Evolutionary conservation across 1,284 basidiomycete species (phyloP).

Genomic region (Ceratobasidium sp.): DNA sequence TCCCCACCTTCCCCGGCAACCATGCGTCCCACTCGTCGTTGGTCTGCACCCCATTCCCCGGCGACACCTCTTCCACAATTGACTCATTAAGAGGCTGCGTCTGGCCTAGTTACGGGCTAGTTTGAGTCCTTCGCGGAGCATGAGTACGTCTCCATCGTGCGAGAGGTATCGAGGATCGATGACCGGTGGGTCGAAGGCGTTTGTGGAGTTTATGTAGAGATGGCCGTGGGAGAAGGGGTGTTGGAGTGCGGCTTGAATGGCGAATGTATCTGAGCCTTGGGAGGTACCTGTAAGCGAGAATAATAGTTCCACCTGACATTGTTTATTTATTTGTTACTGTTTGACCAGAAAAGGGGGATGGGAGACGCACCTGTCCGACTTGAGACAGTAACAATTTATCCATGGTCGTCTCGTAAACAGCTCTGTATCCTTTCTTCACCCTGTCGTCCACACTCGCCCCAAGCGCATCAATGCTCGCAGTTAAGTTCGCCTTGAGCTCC

Average conservation of each 20-base stretch:
- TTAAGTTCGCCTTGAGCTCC: slow-evolving; percentile 56
- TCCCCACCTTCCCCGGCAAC: slow-evolving; percentile 54
- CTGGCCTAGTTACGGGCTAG: slow-evolving; percentile 64
- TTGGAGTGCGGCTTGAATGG: slow-evolving; percentile 76
- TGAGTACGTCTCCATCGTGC: slow-evolving; percentile 67
- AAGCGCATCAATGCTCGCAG: slow-evolving; percentile 48
- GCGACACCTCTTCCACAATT: slow-evolving; percentile 59
- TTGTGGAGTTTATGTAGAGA: slow-evolving; percentile 65
- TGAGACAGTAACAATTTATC: slow-evolving; percentile 70
- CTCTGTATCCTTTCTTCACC: slow-evolving; percentile 50
- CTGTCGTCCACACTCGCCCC: slow-evolving; percentile 4
- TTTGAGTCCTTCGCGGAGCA: slow-evolving; percentile 72
- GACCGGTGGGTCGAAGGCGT: slow-evolving; percentile 67
- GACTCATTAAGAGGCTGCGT: slow-evolving; percentile 59
- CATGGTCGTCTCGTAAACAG: slow-evolving; percentile 59
- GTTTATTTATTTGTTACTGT: slow-evolving; percentile 44
- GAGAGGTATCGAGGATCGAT: slow-evolving; percentile 75
- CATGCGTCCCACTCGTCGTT: slow-evolving; percentile 66
- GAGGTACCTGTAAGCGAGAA: slow-evolving; percentile 67
- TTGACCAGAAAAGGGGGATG: not conserved
- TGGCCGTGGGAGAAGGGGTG: slow-evolving; percentile 68
- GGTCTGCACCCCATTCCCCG: slow-evolving; percentile 59
- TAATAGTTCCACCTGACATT: slow-evolving; percentile 73
- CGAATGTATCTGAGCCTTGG: slow-evolving; percentile 55
- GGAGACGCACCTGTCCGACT: slow-evolving; percentile 59